phyloP scores from a whole-genome alignment of 192 early-diverging fungal genomes.

The Phycomyces blakesleeanus region DNA sequence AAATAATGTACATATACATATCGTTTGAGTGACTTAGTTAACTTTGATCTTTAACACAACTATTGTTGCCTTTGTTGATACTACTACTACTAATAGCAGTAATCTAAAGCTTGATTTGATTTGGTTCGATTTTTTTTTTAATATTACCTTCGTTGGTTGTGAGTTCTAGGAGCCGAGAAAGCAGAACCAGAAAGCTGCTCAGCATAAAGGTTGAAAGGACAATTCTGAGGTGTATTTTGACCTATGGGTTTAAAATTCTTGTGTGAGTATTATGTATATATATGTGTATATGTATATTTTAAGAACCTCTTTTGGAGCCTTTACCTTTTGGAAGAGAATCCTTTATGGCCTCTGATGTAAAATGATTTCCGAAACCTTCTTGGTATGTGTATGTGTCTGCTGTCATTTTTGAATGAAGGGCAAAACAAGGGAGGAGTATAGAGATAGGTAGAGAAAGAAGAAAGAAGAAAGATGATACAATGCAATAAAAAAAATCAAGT shows the following conservation, averaged over 20 bases:
- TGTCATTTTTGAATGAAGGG: slow-evolving; percentile 4
- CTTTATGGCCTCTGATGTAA: slow-evolving; percentile 75
- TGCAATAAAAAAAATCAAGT: no score
- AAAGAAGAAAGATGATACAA: no score
- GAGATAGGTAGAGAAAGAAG: no score
- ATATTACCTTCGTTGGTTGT: slow-evolving; percentile 72
- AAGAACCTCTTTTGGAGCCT: no score
- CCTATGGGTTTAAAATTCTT: slow-evolving; percentile 32
- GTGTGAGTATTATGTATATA: background rate
- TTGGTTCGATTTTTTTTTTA: background rate
- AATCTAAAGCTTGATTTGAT: no score
- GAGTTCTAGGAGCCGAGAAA: slow-evolving; percentile 76
- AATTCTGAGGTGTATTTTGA: slow-evolving; percentile 90
- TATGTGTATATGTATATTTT: no score
- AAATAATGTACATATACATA: no score
- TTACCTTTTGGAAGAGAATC: slow-evolving; percentile 80
- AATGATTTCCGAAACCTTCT: slow-evolving; percentile 86
- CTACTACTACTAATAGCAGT: no score
- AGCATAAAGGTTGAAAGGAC: slow-evolving; percentile 86
- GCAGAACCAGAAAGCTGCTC: slow-evolving; percentile 94
- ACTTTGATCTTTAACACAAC: no score
- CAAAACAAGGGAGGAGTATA: background rate
- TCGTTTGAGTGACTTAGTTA: no score
- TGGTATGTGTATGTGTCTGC: slow-evolving; percentile 57
- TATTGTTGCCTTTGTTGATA: no score